These are phyloP conservation scores for Lichina pygmaea DNA, from an alignment of 495 filamentous ascomycete genomes.

Conservation along the genomic window DNA sequence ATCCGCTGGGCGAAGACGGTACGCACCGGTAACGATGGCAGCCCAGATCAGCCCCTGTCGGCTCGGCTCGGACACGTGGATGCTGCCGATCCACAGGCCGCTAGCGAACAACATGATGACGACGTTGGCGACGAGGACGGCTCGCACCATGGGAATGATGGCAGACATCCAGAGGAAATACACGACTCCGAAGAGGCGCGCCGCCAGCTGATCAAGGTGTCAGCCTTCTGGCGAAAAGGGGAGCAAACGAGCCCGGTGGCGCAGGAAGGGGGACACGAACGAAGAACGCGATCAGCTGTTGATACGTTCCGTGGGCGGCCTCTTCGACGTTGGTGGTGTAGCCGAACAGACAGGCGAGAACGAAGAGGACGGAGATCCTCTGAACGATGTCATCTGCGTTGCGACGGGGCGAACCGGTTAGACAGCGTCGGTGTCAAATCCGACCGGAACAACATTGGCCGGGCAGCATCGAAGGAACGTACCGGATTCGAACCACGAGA, in stretches of 20 bases:
- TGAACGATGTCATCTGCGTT: slow-evolving; percentile 23
- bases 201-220: slow-evolving; percentile 12
- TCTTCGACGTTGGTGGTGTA: slow-evolving; percentile 29
- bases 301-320: slow-evolving; percentile 20
- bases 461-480: slow-evolving; percentile 1
- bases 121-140: slow-evolving; percentile 21
- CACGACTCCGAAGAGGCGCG: slow-evolving; percentile 20
- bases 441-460: background rate
- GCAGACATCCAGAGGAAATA: slow-evolving; percentile 17
- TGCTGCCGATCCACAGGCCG: slow-evolving; percentile 25
- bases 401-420: no score
- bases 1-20: background rate
- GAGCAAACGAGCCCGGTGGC: background rate
- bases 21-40: slow-evolving; percentile 14
- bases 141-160: slow-evolving; percentile 24
- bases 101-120: slow-evolving; percentile 13
- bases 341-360: slow-evolving; percentile 26
- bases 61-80: slow-evolving; percentile 18
- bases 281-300: slow-evolving; percentile 25
- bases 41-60: slow-evolving; percentile 21
- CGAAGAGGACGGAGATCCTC: slow-evolving; percentile 23
- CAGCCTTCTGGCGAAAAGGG: background rate
- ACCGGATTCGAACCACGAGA: slow-evolving; percentile 26
- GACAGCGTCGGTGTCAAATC: background rate
- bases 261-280: slow-evolving; percentile 1